Percentiles rank a stretch among this genome's conserved stretches.
Conservation (phyloP, 352 stramenopile species). For the Globisporangium paroecandrum region DNA sequence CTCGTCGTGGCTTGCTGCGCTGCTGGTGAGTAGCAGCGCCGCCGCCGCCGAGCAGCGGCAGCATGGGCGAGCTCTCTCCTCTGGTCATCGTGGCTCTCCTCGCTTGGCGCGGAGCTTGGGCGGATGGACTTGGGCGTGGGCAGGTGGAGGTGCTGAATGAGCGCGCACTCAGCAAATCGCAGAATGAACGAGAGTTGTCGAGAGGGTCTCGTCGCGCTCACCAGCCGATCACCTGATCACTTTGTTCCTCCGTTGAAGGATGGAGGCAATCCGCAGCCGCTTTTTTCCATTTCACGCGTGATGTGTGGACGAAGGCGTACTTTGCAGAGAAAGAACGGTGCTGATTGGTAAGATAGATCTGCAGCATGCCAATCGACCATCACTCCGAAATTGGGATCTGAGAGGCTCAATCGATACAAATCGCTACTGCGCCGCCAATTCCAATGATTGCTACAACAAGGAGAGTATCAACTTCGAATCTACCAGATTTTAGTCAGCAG, state of each 20-base stretch:
- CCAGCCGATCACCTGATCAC: neutral
- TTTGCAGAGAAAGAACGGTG: neutral
- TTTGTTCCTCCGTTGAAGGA: slow-evolving; percentile 2
- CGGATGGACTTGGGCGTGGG: neutral
- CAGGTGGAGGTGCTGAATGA: neutral
- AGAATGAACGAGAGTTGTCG: neutral
- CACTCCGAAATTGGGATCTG: neutral
- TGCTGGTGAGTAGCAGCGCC: neutral
- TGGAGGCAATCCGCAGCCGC: neutral
- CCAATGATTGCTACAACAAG: neutral
- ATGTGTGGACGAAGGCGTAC: slow-evolving; percentile 6
- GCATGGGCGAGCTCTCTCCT: slow-evolving; percentile 30
- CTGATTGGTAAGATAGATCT: neutral
- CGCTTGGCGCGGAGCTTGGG: no score
- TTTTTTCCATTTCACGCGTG: neutral
- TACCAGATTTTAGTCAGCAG: neutral
- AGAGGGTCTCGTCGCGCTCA: no score
- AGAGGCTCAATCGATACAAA: neutral
- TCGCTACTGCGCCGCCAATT: neutral
- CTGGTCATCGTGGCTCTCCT: neutral
- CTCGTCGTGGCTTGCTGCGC: slow-evolving; percentile 5
- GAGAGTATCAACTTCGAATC: neutral
- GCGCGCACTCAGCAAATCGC: neutral
- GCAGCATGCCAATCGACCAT: neutral
- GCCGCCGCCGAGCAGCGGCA: slow-evolving; percentile 15